Evolutionary conservation across 129 eudicot genomes (phyloP).

Genomic region (Flaveria brownii): DNA sequence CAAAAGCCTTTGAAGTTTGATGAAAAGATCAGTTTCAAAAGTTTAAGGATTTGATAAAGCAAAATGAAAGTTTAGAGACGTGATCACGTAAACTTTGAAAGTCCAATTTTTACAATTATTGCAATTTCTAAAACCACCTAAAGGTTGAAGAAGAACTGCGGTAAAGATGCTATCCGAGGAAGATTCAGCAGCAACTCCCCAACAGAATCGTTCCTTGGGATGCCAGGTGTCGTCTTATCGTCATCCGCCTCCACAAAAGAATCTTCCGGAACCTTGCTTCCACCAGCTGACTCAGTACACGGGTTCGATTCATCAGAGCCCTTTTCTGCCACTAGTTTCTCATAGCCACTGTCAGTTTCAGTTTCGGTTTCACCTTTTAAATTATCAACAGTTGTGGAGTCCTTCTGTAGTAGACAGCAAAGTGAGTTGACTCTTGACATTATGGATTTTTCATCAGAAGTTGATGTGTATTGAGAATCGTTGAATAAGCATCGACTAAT

Average conservation of each 20-base stretch:
- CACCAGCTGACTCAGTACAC: slow-evolving; percentile 15
- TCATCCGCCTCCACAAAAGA: slow-evolving; percentile 29
- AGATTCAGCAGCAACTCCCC: slow-evolving; percentile 83
- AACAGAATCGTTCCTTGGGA: slow-evolving; percentile 83
- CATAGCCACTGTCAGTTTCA: slow-evolving; percentile 28
- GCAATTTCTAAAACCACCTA: slow-evolving; percentile 31
- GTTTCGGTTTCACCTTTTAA: slow-evolving; percentile 13
- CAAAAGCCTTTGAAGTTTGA: background rate
- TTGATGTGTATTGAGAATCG: slow-evolving; percentile 48
- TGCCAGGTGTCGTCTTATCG: slow-evolving; percentile 41
- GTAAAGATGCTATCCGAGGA: slow-evolving; percentile 86
- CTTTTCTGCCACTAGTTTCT: slow-evolving; percentile 25
- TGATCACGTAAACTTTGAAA: slow-evolving; percentile 10
- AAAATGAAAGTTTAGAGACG: background rate
- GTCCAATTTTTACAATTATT: no score
- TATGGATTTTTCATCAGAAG: slow-evolving; percentile 72
- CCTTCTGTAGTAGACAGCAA: slow-evolving; percentile 85
- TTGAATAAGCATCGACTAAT: slow-evolving; percentile 69
- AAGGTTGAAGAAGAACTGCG: slow-evolving; percentile 62
- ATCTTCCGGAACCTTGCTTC: slow-evolving; percentile 35
- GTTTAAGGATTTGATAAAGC: background rate
- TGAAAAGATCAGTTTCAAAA: background rate
- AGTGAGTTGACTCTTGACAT: slow-evolving; percentile 88
- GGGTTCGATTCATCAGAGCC: slow-evolving; percentile 19
- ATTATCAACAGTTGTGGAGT: slow-evolving; percentile 39